Base-by-base conservation (phyloP, 2,329 filamentous ascomycete species). In the Talaromyces sp. region DNA sequence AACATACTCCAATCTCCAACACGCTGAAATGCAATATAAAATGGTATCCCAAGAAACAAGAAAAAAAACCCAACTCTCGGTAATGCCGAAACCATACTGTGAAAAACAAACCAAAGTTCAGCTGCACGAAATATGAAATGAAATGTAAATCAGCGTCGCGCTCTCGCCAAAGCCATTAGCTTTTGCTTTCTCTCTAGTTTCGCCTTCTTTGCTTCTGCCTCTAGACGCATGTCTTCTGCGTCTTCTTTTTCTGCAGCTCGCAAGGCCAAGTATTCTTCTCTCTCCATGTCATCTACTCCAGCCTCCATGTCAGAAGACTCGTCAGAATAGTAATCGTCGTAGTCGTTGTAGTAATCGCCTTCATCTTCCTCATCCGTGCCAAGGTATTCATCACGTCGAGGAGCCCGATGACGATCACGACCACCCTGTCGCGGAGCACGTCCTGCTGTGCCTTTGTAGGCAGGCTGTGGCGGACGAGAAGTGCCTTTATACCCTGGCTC, bases 301-400 rank as follows among this genome's bases (percentile, higher is more conserved):
- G 78, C 79, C 67, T 81, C 79, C 79, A 81, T 81, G 61, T 79
- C 79, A n/a, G 77, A 79, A 8, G 76, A 79, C 41, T 62, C 75
- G 57, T 79, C 77, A 0, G 77, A 79, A 55, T 75, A 77, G 62
- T 75, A 75, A 62, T 77, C 75, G 12, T 77, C 73, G 56, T 75
- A 73, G 43, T 70, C 72, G 35, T 73, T 71, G 21, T 68, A 74
- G 57, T 71, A 74, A 12, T 76, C 75, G 3, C 73, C 77, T 64
- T 79, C 77, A 19, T 80, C 79, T 67, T 80, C 77, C 64, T 80
- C 78, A 53, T 80, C 79, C 0, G 78, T 79, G 11, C 68, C 77
- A 41, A 79, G 70, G 65, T 79, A 79, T 62, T 78, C 76, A 57
- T 80, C 73, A 63, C 66, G 68, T 54, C 67, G 66, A 53, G 64